Base-by-base conservation (phyloP, 306 rosid species). In the Fagus sylvatica region DNA sequence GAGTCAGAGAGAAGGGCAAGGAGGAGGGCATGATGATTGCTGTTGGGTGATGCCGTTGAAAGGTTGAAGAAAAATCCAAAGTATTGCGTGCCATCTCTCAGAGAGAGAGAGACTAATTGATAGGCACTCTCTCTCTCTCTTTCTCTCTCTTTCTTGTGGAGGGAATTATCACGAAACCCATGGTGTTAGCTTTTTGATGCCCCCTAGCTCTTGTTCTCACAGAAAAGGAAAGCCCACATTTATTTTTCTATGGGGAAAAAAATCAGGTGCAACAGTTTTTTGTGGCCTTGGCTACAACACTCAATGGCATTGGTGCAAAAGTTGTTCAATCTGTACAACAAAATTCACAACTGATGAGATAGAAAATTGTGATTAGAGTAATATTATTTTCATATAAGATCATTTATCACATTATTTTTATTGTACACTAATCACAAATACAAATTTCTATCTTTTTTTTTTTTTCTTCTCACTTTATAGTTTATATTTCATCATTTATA, bases 51-150 rank as follows among this genome's bases (percentile, higher is more conserved):
- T 68, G 79, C 69, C 60, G 88, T 89, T 88, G 88, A 88, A 86
- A 87, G 85, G 81, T 73, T 71, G 87, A 85, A 79, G 83, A 88
- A 87, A 91, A 86, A 89, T 89, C 92, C 91, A 89, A 91, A 80
- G 77, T 79, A 80, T 80, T 87, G 88, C 82, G 84, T 82, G 87
- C 85, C 82, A 72, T 80, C 76, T 60, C 77, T 30, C 82, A 75
- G 60, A 83, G 69, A 76, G 57, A 83, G 39, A 79, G 78, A 69
- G 82, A 85, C 53, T 73, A 62, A 5, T 61, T 79, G 65, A 55
- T 69, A 32, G 19, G 61, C 42, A 3, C 75, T 53, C 39, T 34
- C 13, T 68, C 41, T 48, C 80, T 85, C 76, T 54, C 51, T 39
- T 66, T 78, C 66, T 80, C 74, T 72, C 85, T 78, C 83, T 80